These are phyloP conservation scores for Fraxinus xanthoxyloides DNA, from an alignment of 305 asterid genomes.

Conservation along the genomic window DNA sequence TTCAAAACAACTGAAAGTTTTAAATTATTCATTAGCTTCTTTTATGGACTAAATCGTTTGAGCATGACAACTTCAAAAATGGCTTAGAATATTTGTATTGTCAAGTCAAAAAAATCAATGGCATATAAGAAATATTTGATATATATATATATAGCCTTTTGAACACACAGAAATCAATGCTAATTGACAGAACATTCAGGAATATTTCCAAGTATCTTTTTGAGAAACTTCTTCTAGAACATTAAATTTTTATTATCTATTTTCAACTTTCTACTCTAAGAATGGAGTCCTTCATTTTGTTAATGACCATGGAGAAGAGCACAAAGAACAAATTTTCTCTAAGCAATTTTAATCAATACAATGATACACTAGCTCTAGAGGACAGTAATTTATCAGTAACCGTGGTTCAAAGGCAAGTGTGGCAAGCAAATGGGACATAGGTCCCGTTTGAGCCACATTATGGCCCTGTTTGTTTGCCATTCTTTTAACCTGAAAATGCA, in stretches of 20 bases:
- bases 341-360: slow-evolving; percentile 16
- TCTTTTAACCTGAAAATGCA: no score
- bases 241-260: neutral
- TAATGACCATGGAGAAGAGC: slow-evolving; percentile 1
- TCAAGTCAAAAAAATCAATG: neutral
- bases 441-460: no score
- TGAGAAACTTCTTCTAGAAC: neutral
- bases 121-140: neutral
- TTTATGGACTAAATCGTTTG: neutral
- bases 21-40: neutral
- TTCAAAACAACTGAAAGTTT: neutral
- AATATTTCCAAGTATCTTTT: neutral
- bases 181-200: neutral
- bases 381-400: neutral
- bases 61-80: neutral
- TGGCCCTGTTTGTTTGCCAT: no score
- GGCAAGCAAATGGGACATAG: slow-evolving; percentile 27
- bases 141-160: neutral
- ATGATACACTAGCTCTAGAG: neutral
- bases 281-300: neutral
- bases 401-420: slow-evolving; percentile 22
- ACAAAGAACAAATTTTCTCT: neutral
- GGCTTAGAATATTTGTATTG: neutral
- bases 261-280: neutral
- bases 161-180: neutral